A percentile compares a stretch with the other conserved stretches of the same genome.
Evolutionary conservation across 1,139 yeast genomes (phyloP).

Genomic region (Saccharomyces hybrid): DNA sequence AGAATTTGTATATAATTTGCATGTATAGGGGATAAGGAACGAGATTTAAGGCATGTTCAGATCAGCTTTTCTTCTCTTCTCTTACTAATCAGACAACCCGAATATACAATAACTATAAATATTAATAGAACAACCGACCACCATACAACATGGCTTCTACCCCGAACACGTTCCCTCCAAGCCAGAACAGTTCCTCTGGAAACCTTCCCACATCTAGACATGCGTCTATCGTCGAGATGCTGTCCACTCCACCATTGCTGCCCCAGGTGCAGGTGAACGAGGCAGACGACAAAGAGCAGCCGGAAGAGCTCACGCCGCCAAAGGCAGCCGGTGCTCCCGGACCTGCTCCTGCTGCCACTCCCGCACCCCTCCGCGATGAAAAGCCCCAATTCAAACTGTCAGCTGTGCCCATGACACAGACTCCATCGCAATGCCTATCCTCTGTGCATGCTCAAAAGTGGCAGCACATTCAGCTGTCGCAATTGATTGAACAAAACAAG

Average conservation of each 20-base stretch:
- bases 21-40: background rate
- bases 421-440: no score
- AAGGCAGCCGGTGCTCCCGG: no score
- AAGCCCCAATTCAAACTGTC: no score
- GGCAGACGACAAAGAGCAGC: conserved; percentile 3
- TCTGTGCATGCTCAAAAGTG: no score
- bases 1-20: background rate
- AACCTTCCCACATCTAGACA: conserved; percentile 35
- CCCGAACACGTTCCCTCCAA: background rate
- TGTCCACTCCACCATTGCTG: conserved; percentile 71
- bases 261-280: conserved; percentile 12
- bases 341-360: no score
- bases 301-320: conserved; percentile 2
- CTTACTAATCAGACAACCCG: background rate
- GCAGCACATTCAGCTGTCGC: no score
- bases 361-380: no score
- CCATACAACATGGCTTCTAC: background rate
- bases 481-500: no score
- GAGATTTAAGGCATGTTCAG: background rate
- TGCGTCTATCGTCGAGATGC: conserved; percentile 72
- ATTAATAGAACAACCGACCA: background rate
- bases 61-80: background rate
- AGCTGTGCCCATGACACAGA: no score
- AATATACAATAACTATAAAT: background rate
- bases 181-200: background rate